These are phyloP conservation scores for Diaporthe citrichinensis DNA, from an alignment of 2,329 filamentous ascomycete species.

Conservation along the genomic window DNA sequence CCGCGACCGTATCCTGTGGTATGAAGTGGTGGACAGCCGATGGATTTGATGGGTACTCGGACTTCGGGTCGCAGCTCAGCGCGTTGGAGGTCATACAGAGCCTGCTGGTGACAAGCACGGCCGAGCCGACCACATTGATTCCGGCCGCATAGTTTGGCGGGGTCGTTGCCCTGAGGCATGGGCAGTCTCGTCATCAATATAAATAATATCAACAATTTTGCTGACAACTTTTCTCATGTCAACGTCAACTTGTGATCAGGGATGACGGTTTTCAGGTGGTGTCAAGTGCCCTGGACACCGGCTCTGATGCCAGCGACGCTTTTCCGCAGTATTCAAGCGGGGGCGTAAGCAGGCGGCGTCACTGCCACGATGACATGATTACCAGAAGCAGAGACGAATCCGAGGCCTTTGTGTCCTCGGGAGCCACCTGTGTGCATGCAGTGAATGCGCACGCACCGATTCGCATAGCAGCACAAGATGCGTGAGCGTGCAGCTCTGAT, in stretches of 20 bases:
- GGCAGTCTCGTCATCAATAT: not conserved
- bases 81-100: constrained; percentile 53
- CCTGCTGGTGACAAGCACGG: constrained; percentile 44
- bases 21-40: constrained; percentile 69
- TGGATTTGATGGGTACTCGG: constrained; percentile 51
- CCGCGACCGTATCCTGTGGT: constrained; percentile 63
- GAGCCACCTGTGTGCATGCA: not conserved
- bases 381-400: no score
- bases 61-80: constrained; percentile 53
- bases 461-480: not conserved
- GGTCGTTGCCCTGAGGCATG: not conserved
- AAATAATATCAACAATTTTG: not conserved
- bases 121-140: constrained; percentile 39
- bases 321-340: not conserved
- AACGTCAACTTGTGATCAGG: not conserved
- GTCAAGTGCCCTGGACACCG: not conserved
- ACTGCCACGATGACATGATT: no score
- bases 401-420: no score
- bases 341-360: not conserved
- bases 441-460: not conserved
- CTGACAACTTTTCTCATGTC: not conserved
- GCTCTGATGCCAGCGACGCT: not conserved
- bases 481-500: not conserved
- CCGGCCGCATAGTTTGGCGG: constrained; percentile 15
- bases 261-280: not conserved